Evolutionary conservation across 495 filamentous ascomycete genomes (phyloP).

Genomic region (Filosporella fistucella): DNA sequence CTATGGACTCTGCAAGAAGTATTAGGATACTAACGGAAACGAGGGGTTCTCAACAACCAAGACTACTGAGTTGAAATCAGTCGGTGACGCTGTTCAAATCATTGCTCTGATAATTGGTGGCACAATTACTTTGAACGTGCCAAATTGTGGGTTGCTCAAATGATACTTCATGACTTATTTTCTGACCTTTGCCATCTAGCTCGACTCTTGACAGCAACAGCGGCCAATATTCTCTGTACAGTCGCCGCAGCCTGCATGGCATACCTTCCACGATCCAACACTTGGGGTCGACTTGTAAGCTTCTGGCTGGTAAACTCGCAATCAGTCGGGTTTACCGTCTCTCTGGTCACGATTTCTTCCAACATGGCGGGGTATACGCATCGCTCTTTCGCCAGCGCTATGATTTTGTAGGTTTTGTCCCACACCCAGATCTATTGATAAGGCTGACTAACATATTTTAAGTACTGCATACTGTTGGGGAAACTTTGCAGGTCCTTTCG

Average conservation of each 20-base stretch:
- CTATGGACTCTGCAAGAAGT: neutral
- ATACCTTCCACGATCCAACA: neutral
- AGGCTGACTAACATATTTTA: neutral
- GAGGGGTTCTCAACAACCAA: constrained; percentile 19
- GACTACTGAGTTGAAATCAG: constrained; percentile 22
- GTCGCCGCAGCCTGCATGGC: constrained; percentile 11
- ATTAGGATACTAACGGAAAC: neutral
- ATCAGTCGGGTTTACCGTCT: neutral
- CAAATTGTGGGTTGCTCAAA: no score
- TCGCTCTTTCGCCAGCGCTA: neutral
- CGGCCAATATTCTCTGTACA: constrained; percentile 20
- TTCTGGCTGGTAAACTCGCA: neutral
- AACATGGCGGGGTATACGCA: neutral
- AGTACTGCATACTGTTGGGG: neutral
- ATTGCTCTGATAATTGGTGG: constrained; percentile 17
- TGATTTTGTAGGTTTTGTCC: neutral
- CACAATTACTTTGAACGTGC: constrained; percentile 17
- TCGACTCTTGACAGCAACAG: constrained; percentile 18
- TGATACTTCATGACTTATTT: no score
- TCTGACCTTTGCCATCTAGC: no score
- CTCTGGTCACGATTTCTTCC: neutral
- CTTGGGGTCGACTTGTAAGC: neutral
- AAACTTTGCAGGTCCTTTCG: neutral
- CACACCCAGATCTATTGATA: neutral
- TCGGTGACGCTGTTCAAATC: constrained; percentile 23